Conservation (phyloP, 768 basidiomycete species). For the Termitomyces sp. region DNA sequence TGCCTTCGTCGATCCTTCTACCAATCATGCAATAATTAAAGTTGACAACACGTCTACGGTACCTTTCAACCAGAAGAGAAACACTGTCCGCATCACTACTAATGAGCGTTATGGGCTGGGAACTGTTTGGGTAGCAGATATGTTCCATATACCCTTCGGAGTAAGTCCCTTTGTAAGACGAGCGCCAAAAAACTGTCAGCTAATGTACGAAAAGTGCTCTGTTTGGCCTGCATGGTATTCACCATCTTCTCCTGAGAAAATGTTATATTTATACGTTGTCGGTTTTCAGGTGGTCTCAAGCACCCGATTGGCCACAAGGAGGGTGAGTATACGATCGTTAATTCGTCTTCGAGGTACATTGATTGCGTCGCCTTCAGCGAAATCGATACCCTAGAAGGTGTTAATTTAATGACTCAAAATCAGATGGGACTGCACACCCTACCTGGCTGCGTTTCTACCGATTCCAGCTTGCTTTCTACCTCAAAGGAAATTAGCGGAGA, state of each 20-base stretch:
- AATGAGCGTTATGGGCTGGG: slow-evolving; percentile 54
- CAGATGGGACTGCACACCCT: slow-evolving; percentile 72
- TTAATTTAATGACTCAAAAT: slow-evolving; percentile 61
- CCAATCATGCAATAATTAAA: slow-evolving; percentile 70
- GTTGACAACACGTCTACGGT: slow-evolving; percentile 68
- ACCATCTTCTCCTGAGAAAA: not conserved
- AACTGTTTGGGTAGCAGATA: slow-evolving; percentile 60
- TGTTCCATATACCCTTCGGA: slow-evolving; percentile 61
- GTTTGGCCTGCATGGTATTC: slow-evolving; percentile 72
- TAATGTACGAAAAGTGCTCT: slow-evolving; percentile 44
- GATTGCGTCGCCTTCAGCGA: slow-evolving; percentile 30
- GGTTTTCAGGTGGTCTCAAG: slow-evolving; percentile 41
- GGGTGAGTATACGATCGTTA: slow-evolving; percentile 32
- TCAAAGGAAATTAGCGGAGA: slow-evolving; percentile 49
- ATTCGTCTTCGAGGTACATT: not conserved
- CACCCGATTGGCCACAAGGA: slow-evolving; percentile 56
- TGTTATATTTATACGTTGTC: not conserved
- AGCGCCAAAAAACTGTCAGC: not conserved
- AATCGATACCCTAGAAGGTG: slow-evolving; percentile 80
- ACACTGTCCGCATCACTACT: slow-evolving; percentile 60
- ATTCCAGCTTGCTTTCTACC: slow-evolving; percentile 45
- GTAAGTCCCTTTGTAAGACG: slow-evolving; percentile 27
- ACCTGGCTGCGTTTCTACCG: slow-evolving; percentile 49
- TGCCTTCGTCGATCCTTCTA: slow-evolving; percentile 54
- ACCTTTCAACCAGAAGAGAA: slow-evolving; percentile 50